These are phyloP conservation scores for Proliferodiscus dingleyae DNA, from an alignment of 2,329 filamentous ascomycete genomes.

Conservation along the genomic window DNA sequence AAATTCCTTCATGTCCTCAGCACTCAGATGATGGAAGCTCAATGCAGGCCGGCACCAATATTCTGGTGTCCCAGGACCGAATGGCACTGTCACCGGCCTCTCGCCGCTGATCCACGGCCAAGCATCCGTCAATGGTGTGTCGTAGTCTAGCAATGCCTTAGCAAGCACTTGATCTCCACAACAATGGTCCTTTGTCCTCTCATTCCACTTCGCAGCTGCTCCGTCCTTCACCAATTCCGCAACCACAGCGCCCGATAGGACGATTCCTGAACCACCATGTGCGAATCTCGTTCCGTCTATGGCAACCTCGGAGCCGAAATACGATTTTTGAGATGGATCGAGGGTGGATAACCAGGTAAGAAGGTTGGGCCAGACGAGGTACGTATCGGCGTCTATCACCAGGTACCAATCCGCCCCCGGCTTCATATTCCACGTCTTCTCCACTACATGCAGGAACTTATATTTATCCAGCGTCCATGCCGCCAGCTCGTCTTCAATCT, in stretches of 20 bases:
- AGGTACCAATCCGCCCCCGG: constrained; percentile 54
- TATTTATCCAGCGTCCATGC: constrained; percentile 57
- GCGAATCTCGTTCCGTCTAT: constrained; percentile 43
- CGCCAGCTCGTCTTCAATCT: constrained; percentile 31
- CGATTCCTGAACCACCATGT: constrained; percentile 52
- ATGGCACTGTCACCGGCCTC: constrained; percentile 47
- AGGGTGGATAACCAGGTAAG: constrained; percentile 24
- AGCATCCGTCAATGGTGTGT: constrained; percentile 38
- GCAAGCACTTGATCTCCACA: constrained; percentile 50
- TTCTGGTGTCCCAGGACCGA: constrained; percentile 21
- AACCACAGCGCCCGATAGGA: constrained; percentile 49
- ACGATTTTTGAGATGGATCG: constrained; percentile 35
- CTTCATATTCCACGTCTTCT: constrained; percentile 47
- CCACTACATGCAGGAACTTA: constrained; percentile 55
- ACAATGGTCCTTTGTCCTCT: constrained; percentile 37
- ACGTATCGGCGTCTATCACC: constrained; percentile 55
- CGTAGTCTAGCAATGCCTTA: constrained; percentile 42
- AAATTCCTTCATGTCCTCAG: constrained; percentile 45
- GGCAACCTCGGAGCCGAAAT: constrained; percentile 47
- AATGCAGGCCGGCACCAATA: constrained; percentile 52
- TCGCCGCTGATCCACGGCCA: constrained; percentile 54
- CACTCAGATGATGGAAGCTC: constrained; percentile 51
- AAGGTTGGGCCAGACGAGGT: constrained; percentile 49
- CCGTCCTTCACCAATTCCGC: constrained; percentile 37
- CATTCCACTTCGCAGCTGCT: constrained; percentile 44